Conservation (phyloP, 495 filamentous ascomycete species). For the Aspergillus affinis region DNA sequence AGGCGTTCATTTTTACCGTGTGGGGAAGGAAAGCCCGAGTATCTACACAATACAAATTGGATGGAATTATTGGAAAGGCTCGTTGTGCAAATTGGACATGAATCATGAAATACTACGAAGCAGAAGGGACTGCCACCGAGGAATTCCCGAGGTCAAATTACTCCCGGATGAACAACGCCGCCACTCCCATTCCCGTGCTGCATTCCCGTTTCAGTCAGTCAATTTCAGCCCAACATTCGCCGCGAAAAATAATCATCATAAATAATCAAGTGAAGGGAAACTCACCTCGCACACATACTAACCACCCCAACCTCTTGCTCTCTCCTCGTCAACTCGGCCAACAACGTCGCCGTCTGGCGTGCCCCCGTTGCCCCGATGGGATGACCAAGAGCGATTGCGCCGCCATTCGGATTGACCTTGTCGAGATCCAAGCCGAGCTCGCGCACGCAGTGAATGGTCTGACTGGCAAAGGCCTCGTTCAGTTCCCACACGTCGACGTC, state of each 20-base stretch:
- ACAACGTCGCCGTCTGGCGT: constrained; percentile 69
- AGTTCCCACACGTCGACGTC: constrained; percentile 83
- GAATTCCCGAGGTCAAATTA: constrained; percentile 26
- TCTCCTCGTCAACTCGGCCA: constrained; percentile 65
- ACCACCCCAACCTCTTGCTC: constrained; percentile 75
- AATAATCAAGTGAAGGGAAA: neutral
- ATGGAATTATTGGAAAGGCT: no score
- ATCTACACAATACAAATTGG: neutral
- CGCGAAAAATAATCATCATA: neutral
- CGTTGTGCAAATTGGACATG: neutral
- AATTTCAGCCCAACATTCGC: neutral
- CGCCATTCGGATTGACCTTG: constrained; percentile 85
- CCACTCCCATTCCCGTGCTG: constrained; percentile 79
- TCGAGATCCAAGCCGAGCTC: constrained; percentile 65
- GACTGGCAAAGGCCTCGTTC: constrained; percentile 90
- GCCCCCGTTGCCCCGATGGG: constrained; percentile 71
- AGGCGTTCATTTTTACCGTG: neutral
- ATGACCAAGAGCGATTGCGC: constrained; percentile 73
- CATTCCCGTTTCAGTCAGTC: neutral
- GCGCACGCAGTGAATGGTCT: constrained; percentile 81
- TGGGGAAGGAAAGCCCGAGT: neutral
- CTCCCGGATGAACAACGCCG: constrained; percentile 70
- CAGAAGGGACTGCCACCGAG: neutral
- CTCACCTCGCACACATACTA: constrained; percentile 65
- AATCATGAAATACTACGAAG: no score